Base-by-base conservation (phyloP, 805 yeast species). In the Debaryomyces prosopidis region DNA sequence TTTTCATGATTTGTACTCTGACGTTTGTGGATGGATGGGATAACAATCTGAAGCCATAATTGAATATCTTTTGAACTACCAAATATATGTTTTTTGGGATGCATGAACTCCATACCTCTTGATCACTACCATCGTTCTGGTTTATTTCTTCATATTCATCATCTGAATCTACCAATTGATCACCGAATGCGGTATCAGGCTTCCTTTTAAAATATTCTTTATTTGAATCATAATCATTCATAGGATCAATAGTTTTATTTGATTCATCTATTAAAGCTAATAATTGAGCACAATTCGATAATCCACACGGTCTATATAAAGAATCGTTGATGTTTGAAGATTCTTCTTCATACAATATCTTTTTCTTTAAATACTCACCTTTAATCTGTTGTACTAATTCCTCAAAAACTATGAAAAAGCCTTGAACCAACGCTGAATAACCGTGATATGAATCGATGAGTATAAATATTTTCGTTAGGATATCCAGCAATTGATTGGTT, bases 391-490 rank as follows among this genome's bases (percentile, higher is more conserved):
- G 64, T 5, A 82, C 68, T 4, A 88, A 62, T 19, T 81, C 83
- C 43, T 78, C 78, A 55, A 91, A 89, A 0, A 89, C 85, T 2
- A 75, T 65, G 49, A 90, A 87, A 47, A 89, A 84, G 1, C 89
- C 88, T 46, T 84, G 84, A 43, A 88, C 83, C 14, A 94, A 67
- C 12, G 74, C 70, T 1, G 82, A 69, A 61, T 92, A 92, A 0
- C 92, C 95, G 65, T 91, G 96, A 57, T 85, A 92, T 43, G 82
- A 73, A 65, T 92, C 98, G 40, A 92, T 71, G 30, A 91, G 67
- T 15, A 84, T 80, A 61, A 92, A 89, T 50, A 89, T 76, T 3
- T 90, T 81, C 39, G 82, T 78, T 15, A 92, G 69, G 1, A 92
- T 73, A 61, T 92, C 98, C 41, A 74, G 79, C 42, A 92, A 72